These are phyloP conservation scores for Colletotrichum sp. DNA, from an alignment of 2,329 filamentous ascomycete genomes.

Conservation along the genomic window DNA sequence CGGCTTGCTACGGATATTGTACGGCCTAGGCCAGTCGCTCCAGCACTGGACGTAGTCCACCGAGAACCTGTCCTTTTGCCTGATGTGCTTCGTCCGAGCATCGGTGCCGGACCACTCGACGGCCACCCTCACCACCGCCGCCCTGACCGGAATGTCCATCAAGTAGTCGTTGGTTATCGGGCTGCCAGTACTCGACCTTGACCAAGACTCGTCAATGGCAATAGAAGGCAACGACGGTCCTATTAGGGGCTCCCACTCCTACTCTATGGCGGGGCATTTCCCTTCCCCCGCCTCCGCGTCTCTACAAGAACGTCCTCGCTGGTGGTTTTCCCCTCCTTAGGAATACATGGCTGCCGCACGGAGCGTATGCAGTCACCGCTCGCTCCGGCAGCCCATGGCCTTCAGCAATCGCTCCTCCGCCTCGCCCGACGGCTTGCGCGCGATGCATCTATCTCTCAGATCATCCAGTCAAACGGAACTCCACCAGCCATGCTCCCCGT, in stretches of 20 bases:
- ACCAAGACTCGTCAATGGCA: neutral
- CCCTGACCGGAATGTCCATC: neutral
- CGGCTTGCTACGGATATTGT: neutral
- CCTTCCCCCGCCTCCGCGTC: neutral
- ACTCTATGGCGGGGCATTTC: neutral
- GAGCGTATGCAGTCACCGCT: neutral
- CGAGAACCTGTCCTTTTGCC: neutral
- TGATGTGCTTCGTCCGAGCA: neutral
- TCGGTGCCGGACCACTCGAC: neutral
- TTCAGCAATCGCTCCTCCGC: neutral
- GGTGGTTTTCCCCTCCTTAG: neutral
- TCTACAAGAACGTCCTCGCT: neutral
- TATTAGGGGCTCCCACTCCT: neutral
- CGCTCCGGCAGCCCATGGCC: neutral
- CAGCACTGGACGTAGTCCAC: neutral
- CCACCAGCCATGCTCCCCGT: slow-evolving; percentile 7
- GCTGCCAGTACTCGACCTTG: neutral
- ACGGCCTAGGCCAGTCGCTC: neutral
- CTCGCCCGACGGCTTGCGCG: neutral
- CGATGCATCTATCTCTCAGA: neutral
- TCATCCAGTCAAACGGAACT: slow-evolving; percentile 9
- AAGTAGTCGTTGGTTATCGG: neutral
- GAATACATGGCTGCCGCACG: neutral
- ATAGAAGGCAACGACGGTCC: neutral
- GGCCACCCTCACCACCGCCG: neutral